Percentiles rank a stretch among this genome's conserved stretches.
Evolutionary conservation across 495 filamentous ascomycete species (phyloP).

Genomic region (Trichoderma erinaceum): DNA sequence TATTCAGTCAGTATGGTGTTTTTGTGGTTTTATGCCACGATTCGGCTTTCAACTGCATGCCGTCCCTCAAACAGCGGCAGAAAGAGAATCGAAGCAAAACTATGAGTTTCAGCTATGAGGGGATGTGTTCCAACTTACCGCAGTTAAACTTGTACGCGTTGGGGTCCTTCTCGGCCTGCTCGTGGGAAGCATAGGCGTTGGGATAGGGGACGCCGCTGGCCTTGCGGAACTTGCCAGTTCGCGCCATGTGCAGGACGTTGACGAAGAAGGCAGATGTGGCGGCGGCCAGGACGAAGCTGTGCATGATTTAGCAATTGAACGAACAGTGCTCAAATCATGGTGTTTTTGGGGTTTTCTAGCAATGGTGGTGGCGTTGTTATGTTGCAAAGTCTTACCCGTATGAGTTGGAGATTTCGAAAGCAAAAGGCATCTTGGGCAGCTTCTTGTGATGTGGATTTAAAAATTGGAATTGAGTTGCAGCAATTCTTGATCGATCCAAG

Average conservation of each 20-base stretch:
- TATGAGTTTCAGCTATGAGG: background rate
- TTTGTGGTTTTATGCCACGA: slow-evolving; percentile 32
- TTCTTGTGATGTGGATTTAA: background rate
- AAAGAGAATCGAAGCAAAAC: no score
- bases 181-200: slow-evolving; percentile 55
- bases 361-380: background rate
- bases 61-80: background rate
- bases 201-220: slow-evolving; percentile 55
- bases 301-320: background rate
- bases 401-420: slow-evolving; percentile 31
- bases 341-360: background rate
- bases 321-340: background rate
- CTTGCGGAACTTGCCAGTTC: slow-evolving; percentile 45
- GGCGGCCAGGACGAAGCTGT: slow-evolving; percentile 52
- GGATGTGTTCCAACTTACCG: slow-evolving; percentile 22
- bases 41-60: no score
- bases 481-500: background rate
- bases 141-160: slow-evolving; percentile 46
- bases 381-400: slow-evolving; percentile 35
- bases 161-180: slow-evolving; percentile 51
- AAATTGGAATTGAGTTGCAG: background rate
- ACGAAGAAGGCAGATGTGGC: slow-evolving; percentile 55
- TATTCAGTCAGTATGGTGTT: background rate
- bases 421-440: slow-evolving; percentile 23
- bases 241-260: slow-evolving; percentile 44